phyloP scores from a whole-genome alignment of 805 yeast genomes.

The Cyberlindnera euphorbiiphila region DNA sequence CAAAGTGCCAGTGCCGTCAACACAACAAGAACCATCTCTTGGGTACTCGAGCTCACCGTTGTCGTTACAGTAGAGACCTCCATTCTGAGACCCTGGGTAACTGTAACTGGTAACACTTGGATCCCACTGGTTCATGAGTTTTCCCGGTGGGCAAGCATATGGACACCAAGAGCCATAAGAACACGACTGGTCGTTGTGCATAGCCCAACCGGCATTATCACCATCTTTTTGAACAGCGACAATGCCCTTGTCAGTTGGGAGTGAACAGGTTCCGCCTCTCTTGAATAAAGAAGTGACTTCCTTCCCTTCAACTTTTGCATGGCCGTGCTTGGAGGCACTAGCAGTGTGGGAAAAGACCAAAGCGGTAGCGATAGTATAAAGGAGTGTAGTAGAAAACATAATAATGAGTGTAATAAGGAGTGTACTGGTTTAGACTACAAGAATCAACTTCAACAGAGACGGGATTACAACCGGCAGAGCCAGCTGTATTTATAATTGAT shows the following conservation, averaged over 20 bases:
- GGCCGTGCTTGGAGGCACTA: not conserved
- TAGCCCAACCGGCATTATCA: constrained; percentile 81
- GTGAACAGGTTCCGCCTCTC: constrained; percentile 49
- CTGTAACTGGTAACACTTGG: constrained; percentile 65
- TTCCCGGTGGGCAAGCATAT: constrained; percentile 88
- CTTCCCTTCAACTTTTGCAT: constrained; percentile 25
- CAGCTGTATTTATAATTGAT: too few species aligned
- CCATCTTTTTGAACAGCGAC: constrained; percentile 61
- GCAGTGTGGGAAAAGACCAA: not conserved
- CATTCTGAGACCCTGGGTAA: constrained; percentile 75
- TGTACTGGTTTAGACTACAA: too few species aligned
- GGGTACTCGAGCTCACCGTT: constrained; percentile 68
- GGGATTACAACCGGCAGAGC: too few species aligned
- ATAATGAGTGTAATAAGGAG: too few species aligned
- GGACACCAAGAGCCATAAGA: constrained; percentile 81
- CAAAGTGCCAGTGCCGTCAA: constrained; percentile 76
- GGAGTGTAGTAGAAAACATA: constrained; percentile 2
- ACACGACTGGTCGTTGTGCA: constrained; percentile 71
- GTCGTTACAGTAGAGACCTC: constrained; percentile 75
- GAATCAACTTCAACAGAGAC: too few species aligned
- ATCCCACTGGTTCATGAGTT: constrained; percentile 88
- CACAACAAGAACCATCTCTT: constrained; percentile 57
- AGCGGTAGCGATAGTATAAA: constrained; percentile 1
- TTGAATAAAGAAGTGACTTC: constrained; percentile 26
- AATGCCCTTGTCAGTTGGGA: constrained; percentile 65